Base-by-base conservation (phyloP, 228 moss, liverwort and hornwort species). In the Sphagnum magellanicum region DNA sequence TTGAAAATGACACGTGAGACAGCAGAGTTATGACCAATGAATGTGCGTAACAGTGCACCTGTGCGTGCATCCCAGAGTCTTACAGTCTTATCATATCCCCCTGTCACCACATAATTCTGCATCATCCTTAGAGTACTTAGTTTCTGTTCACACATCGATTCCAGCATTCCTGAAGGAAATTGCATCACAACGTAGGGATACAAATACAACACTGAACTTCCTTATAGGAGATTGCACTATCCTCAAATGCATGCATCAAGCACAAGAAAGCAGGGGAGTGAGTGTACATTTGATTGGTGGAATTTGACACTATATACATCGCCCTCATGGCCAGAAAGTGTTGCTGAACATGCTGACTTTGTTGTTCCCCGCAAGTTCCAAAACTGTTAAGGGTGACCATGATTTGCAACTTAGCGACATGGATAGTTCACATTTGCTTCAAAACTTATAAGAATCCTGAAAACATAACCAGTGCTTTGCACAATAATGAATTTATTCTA, bases 1-100 rank as follows among this genome's bases (percentile, higher is more conserved):
- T 95, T 95, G 64, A 95, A 95, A 78, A 95, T 92, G 15, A 90
- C 90, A 50, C 95, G 92, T 65, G 94, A 92, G 50, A 95, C 95
- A 6, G 95, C 88, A 15, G 95, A 95, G 52, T 90, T 95, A 78
- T 95, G 95, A 16, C 95, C 95, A 74, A 86, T 95, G 80, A 95
- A 95, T 65, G 92, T 95, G 68, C 88, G 79, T 51, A 95, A 74
- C 8, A 95, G 70, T 13, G 81, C 75, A 74, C 90, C 92, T 59
- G 91, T 87, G 48, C 79, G 79, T 64, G 87, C 88, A 67, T 95
- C 95, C 95, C 95, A 95, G 53, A 95, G 83, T 73, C 80, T 88
- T 58, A 95, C 90, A 53, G 95, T 95, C 79, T 95, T 95, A 70
- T 95, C 92, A 78, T 95, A 95, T 59, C 92, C 95, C 57, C 95